These are phyloP conservation scores for Buddleja alternifolia DNA, from an alignment of 257 asterid genomes.

Conservation along the genomic window DNA sequence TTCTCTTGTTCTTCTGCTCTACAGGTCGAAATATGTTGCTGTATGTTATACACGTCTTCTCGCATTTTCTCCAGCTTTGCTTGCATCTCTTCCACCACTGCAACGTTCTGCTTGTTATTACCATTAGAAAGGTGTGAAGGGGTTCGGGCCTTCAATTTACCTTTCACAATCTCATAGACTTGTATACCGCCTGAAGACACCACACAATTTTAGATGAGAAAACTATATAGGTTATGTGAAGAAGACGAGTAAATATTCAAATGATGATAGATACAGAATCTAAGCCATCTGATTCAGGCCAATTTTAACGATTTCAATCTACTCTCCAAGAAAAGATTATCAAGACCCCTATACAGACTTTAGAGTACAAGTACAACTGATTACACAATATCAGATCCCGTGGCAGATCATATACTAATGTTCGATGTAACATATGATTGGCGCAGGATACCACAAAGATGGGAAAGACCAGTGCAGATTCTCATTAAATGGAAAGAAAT, in stretches of 20 bases:
- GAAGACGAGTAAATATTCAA: not conserved
- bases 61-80: constrained; percentile 63
- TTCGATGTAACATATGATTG: too few species aligned
- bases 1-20: constrained; percentile 38
- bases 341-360: too few species aligned
- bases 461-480: too few species aligned
- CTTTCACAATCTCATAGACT: constrained; percentile 41
- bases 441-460: too few species aligned
- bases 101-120: constrained; percentile 37
- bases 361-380: too few species aligned
- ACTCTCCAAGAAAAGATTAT: too few species aligned
- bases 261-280: not conserved
- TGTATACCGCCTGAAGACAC: constrained; percentile 47
- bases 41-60: constrained; percentile 40
- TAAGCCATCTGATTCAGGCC: not conserved
- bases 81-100: constrained; percentile 61
- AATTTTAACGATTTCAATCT: too few species aligned
- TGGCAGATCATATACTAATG: too few species aligned
- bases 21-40: constrained; percentile 33
- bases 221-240: not conserved
- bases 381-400: too few species aligned
- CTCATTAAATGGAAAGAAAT: too few species aligned
- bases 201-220: not conserved
- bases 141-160: constrained; percentile 40
- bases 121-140: constrained; percentile 33